Evolutionary conservation across 2,329 filamentous ascomycete genomes (phyloP), one percentile per base, ranked within the genome.

Genomic region (Hypoxylon sp.): DNA sequence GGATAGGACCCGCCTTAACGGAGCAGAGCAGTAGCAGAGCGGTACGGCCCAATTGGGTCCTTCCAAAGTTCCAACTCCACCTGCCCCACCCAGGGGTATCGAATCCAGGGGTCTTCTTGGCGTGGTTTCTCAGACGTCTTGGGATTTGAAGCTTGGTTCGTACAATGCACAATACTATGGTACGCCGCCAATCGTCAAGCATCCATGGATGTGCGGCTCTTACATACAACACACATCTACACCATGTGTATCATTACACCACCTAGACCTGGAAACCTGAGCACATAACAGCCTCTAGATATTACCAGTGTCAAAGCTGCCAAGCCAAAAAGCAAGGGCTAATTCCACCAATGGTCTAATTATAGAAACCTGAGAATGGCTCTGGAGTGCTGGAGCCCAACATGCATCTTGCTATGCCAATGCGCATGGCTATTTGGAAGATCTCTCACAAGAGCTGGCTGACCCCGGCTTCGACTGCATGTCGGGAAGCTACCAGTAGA

Each of bases 71-170:
- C 42, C 46, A 30, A 54, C 54, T 46, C 51, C 57, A 40, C 14
- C 30, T 26, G 51, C 33, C 36, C 38, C 52, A 59, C 51, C 58
- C 64, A 69, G 67, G 67, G 61, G 50, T 38, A 51, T 65, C 36
- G 36, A 18, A 40, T 18, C 20, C 64, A 69, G 64, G 67, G 67
- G 64, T 48, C 16, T 64, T 57, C 64, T 69, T 69, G 67, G 64
- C 67, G 51, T 45, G 20, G 45, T 45, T 67, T 67, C 68, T 70
- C 60, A 65, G 64, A 69, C 68, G 63, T 69, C 66, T 70, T 68
- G 58, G 30, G 68, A 69, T 61, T 69, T 61, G 69, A 70, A 64
- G 3, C 61, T 69, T 61, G 40, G 62, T 38, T 40, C 54, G 46
- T 38, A 38, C 44, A 65, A 68, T 68, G 54, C 62, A 58, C 58